Base-by-base conservation (phyloP, 2,329 filamentous ascomycete species). In the Huntiella moniliformis region DNA sequence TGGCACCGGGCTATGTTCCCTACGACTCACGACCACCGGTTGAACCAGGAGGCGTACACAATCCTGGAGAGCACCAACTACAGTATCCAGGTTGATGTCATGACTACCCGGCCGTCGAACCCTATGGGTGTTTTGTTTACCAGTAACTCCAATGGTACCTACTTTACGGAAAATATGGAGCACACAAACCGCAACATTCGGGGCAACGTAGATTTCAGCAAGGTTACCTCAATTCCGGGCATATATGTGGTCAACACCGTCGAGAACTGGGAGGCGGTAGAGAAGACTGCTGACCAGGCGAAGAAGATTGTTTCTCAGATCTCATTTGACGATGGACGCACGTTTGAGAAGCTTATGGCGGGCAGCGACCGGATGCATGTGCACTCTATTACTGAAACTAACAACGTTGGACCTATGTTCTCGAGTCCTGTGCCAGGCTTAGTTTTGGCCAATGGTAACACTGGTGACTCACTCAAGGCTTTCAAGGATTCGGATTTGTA, bases 111-210 rank as follows among this genome's bases (percentile, higher is more conserved):
- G 38, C 71, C 71, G 10, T 71, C 70, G 1, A 74, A 72, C 34
- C 74, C 80, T 0, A 88, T 94, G 74, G 92, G 91, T 32, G 77
- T 82, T 8, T 68, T 98, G 47, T 88, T 95, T 56, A 93, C 86
- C 4, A 96, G 88, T 58, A 98, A 98, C 59, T 96, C 87, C 31
- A 92, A 96, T 58, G 91, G 91, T 50, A 95, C 86, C 2, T 95
- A 88, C 61, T 98, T 96, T 59, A 91, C 82, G 2, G 78, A 81
- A 56, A 96, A 94, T 55, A 73, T 88, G 47, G 82, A 92, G 49
- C 81, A 95, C 59, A 95, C 88, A 32, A 96, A 98, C 60, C 81
- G 87, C 55, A 82, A 88, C 55, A 54, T 59, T 7, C 63, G 65
- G 22, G 86, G 85, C 2, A 73, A 77, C 48, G 87, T 98, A 43